phyloP scores from a whole-genome alignment of 1,284 basidiomycete species.

The Agaricales sp. region DNA sequence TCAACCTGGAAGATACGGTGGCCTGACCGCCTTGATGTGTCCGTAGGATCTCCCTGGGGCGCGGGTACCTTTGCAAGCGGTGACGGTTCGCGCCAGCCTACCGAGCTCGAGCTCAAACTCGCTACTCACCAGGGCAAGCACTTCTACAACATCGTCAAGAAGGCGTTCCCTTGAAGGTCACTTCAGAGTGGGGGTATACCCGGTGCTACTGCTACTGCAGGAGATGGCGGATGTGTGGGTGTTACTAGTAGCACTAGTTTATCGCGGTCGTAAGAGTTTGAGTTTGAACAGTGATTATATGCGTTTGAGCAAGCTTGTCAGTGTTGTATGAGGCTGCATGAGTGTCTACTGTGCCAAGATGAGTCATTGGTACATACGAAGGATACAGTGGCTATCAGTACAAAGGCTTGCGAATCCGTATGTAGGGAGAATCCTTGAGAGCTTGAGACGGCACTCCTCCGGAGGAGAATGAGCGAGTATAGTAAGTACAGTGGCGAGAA shows the following conservation, averaged over 20 bases:
- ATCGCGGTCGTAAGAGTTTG: no score
- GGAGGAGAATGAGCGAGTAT: no score
- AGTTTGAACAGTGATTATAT: neutral
- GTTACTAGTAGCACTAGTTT: no score
- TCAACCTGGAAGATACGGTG: neutral
- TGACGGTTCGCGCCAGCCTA: constrained; percentile 56
- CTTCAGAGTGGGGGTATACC: no score
- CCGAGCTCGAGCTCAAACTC: constrained; percentile 52
- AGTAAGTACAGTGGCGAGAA: no score
- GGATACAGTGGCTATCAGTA: no score
- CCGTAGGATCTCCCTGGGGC: constrained; percentile 59
- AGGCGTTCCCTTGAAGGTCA: constrained; percentile 12
- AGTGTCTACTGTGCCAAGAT: neutral
- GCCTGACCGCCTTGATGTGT: neutral
- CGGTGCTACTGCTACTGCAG: no score
- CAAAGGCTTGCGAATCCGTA: no score
- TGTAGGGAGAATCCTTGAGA: no score
- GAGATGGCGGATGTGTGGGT: no score
- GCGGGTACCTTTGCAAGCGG: constrained; percentile 58
- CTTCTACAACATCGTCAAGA: constrained; percentile 42
- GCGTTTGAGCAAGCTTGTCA: neutral
- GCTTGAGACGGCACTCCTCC: no score
- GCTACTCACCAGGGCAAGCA: constrained; percentile 56
- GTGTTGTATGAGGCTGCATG: neutral
- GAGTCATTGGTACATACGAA: no score